Evolutionary conservation across 2,329 filamentous ascomycete species (phyloP).

Genomic region (Aspergillus novoparasiticus): DNA sequence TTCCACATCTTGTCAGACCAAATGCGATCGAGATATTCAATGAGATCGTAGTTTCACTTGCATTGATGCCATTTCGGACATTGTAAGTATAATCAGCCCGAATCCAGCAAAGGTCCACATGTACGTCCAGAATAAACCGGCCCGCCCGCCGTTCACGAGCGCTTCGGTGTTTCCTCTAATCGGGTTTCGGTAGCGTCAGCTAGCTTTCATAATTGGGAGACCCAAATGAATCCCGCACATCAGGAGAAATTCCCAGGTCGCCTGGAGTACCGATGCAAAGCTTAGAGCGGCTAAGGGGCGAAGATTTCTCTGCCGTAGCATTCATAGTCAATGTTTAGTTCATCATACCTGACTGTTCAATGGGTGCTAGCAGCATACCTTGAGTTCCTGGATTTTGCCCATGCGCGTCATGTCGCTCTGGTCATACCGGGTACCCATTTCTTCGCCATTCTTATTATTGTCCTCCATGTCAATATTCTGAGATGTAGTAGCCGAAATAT

Average conservation of each 20-base stretch:
- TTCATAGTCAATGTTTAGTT: background rate
- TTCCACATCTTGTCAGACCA: background rate
- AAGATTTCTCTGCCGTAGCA: conserved; percentile 30
- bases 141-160: conserved; percentile 28
- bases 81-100: conserved; percentile 59
- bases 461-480: conserved; percentile 12
- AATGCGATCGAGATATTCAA: background rate
- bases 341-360: background rate
- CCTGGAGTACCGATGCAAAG: conserved; percentile 38
- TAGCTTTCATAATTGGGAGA: background rate
- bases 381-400: conserved; percentile 35
- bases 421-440: conserved; percentile 22
- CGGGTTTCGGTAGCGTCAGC: background rate
- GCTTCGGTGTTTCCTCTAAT: conserved; percentile 28
- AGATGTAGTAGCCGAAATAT: conserved; percentile 1
- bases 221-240: conserved; percentile 24
- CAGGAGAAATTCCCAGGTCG: conserved; percentile 40
- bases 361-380: conserved; percentile 15
- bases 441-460: background rate
- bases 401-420: conserved; percentile 34
- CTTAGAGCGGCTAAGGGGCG: conserved; percentile 37
- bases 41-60: conserved; percentile 7
- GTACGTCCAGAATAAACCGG: conserved; percentile 34
- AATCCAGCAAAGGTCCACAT: conserved; percentile 63
- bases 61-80: conserved; percentile 65